Conservation (phyloP, 139 green algal species). For the Pseudopediastrum boryanum region DNA sequence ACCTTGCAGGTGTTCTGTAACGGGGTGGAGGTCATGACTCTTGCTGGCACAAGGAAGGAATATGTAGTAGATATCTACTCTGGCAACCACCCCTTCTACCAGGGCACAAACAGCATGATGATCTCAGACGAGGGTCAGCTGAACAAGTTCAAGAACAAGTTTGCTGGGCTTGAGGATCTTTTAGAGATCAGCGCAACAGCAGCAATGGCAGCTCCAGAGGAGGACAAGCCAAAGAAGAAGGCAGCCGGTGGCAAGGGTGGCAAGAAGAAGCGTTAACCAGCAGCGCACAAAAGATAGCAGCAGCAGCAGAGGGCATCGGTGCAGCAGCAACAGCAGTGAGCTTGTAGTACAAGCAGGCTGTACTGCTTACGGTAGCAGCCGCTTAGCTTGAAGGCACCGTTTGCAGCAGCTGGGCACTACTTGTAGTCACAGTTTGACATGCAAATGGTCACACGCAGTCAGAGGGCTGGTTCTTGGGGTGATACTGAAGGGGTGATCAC, state of each 20-base stretch:
- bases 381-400: too few species aligned
- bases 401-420: too few species aligned
- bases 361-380: too few species aligned
- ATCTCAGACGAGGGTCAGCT: constrained; percentile 87
- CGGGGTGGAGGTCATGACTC: constrained; percentile 93
- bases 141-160: constrained; percentile 88
- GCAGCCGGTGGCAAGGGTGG: neutral
- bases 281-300: too few species aligned
- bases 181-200: neutral
- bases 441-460: too few species aligned
- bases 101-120: constrained; percentile 47
- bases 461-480: too few species aligned
- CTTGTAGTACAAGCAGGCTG: too few species aligned
- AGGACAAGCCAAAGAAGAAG: neutral
- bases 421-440: too few species aligned
- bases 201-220: neutral
- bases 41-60: constrained; percentile 81
- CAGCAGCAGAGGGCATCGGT: too few species aligned
- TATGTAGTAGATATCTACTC: constrained; percentile 98
- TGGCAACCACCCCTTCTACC: constrained; percentile 27
- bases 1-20: constrained; percentile 86
- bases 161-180: constrained; percentile 61
- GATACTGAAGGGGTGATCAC: too few species aligned
- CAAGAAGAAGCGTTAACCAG: constrained; percentile 1
- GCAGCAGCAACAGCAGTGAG: too few species aligned